phyloP scores from a whole-genome alignment of 2,329 filamentous ascomycete genomes.

The Tolypocladium inflatum region DNA sequence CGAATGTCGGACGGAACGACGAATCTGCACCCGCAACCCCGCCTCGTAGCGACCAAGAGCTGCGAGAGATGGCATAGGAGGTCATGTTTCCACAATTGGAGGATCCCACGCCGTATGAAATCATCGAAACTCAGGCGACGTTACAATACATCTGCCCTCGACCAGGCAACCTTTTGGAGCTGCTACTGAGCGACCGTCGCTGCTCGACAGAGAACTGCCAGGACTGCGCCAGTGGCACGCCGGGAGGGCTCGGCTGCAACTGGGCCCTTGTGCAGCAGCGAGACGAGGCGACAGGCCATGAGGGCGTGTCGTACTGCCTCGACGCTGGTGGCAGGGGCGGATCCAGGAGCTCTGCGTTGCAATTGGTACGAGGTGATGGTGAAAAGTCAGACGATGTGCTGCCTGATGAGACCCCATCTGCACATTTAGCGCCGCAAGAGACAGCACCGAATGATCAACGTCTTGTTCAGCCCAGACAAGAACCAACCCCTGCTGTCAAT shows the following conservation, averaged over 20 bases:
- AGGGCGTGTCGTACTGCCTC: neutral
- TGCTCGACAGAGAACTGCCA: neutral
- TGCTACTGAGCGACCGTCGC: neutral
- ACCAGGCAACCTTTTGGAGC: neutral
- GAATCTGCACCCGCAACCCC: slow-evolving; percentile 11
- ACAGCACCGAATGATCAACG: neutral
- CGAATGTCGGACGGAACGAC: slow-evolving; percentile 19
- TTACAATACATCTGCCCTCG: slow-evolving; percentile 3
- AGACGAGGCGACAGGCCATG: neutral
- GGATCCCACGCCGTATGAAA: slow-evolving; percentile 20
- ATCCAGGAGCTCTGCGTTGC: too few relatives aligned
- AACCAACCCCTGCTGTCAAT: neutral
- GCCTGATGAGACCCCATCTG: neutral
- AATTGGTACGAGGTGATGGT: neutral
- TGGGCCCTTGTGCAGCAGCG: slow-evolving; percentile 5
- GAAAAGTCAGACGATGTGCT: neutral
- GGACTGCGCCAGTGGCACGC: neutral
- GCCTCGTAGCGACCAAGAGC: slow-evolving; percentile 28
- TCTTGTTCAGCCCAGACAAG: neutral
- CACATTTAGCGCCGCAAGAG: neutral
- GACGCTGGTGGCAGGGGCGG: too few relatives aligned
- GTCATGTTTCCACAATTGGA: slow-evolving; percentile 24
- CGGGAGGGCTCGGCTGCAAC: slow-evolving; percentile 4
- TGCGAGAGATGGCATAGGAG: slow-evolving; percentile 36
- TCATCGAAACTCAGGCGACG: slow-evolving; percentile 20